phyloP scores from a whole-genome alignment of 495 filamentous ascomycete species.

The Xylaria castorea region DNA sequence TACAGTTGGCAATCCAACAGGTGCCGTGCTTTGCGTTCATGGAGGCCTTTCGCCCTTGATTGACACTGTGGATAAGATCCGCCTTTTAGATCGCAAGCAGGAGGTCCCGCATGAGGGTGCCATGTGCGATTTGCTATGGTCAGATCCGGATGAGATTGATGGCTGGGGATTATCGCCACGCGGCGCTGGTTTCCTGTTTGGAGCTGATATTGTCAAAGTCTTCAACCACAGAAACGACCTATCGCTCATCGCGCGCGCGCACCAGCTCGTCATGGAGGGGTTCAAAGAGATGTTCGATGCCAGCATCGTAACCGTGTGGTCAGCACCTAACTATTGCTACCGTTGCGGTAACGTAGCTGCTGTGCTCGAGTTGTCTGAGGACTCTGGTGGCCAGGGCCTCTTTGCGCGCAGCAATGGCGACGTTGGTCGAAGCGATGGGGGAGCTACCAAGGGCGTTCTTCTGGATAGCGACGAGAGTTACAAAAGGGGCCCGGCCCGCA shows the following conservation, averaged over 20 bases:
- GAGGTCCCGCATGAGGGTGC: conserved; percentile 98
- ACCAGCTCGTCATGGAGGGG: conserved; percentile 98
- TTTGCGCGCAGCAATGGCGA: conserved; percentile 84
- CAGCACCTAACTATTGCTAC: conserved; percentile 98
- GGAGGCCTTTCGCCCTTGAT: conserved; percentile 91
- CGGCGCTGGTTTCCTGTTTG: conserved; percentile 95
- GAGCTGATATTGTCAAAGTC: conserved; percentile 91
- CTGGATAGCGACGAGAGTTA: conserved; percentile 49
- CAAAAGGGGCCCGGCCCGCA: conserved; percentile 77
- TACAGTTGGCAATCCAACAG: conserved; percentile 68
- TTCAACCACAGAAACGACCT: conserved; percentile 96
- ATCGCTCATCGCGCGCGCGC: conserved; percentile 88
- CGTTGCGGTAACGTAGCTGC: conserved; percentile 97
- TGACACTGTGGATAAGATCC: conserved; percentile 94
- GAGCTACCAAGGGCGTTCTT: conserved; percentile 44
- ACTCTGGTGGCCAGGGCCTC: conserved; percentile 75
- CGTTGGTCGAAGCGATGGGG: conserved; percentile 59
- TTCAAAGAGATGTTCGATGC: conserved; percentile 99
- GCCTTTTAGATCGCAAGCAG: conserved; percentile 93
- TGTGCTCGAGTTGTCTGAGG: conserved; percentile 90
- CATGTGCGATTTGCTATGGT: conserved; percentile 99
- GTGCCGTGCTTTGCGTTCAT: conserved; percentile 94
- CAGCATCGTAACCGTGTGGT: conserved; percentile 96
- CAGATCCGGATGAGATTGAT: conserved; percentile 97
- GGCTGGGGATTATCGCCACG: conserved; percentile 96